Evolutionary conservation across 1,139 yeast species (phyloP), one percentile per base, ranked within the genome.

Genomic region (Sugiyamaella grinbergsii): DNA sequence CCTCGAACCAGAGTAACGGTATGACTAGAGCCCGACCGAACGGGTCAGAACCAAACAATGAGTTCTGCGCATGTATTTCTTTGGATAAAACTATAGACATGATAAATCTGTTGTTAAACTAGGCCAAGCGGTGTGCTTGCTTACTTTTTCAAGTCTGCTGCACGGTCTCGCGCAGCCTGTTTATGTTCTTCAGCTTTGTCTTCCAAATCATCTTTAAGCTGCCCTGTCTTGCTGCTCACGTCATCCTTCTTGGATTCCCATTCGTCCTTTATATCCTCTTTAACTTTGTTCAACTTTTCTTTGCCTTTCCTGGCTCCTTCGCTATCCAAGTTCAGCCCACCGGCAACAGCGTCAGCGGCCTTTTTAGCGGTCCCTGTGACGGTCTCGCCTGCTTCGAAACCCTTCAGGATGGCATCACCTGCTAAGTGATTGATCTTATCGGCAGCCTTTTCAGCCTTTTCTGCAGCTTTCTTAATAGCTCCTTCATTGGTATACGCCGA

Each of bases 391-490:
- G 48, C 41, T 37, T 58, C 57, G 8, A 57, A 28, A 13, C 57
- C 58, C 23, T 54, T 55, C 10, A 50, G 48, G 6, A 56, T 54
- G 24, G 55, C 59, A 13, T 54, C 49, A 16, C 57, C 57, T n/a
- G 57, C 56, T 11, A 39, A 42, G 15, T 49, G 50, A 46, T 57
- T 57, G 23, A 47, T 54, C 34, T 45, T 44, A 13, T 56, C 54
- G 5, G 55, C 56, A 11, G 49, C 57, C 41, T 55, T 44, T 33
- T 54, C 53, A 32, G 39, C 43, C 2, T n/a, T 26, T 23, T 38
- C 19, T 15, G 22, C 34, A 2, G 45, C 45, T 28, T 41, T 41
- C 26, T 41, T 41, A 20, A 41, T 28, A 10, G 45, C 36, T 5
- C 45, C 45, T 23, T 41, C 45, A 6, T 31, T 41, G 10, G 38